Evolutionary conservation across 2,329 filamentous ascomycete genomes (phyloP), one percentile per base, ranked within the genome.

Genomic region (Hirsutella thompsonii): DNA sequence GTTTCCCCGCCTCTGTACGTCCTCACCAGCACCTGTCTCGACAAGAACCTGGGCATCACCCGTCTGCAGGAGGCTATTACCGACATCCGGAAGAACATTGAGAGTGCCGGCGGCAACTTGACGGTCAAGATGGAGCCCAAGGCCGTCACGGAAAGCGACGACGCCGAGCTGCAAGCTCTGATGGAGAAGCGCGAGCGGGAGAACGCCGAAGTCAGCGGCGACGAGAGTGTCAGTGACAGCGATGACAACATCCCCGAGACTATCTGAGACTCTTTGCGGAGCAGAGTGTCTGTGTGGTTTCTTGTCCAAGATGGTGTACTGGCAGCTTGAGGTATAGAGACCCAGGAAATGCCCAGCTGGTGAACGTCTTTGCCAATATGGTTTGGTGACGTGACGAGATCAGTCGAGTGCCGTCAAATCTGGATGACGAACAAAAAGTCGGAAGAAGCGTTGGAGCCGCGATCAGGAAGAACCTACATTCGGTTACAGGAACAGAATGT

Each of bases 121-220:
- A 75, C 81, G 35, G 83, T 95, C 53, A 94, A 93, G 79, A 98
- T 98, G 92, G 89, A 92, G 55, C 92, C 92, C 52, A 96, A 96
- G 79, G 92, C 93, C 4, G 92, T 98, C 47, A 98, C 92, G 2
- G 93, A 96, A 74, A 93, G 88, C 62, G 93, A 98, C 56, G 92
- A 98, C 58, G 92, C 90, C 20, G 89, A 95, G 66, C 72, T 98
- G 50, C 88, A 95, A 63, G 92, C 90, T 40, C 76, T 98, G 49
- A 98, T 98, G 92, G 92, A 96, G 74, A 95, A 96, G 81, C 81
- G 85, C 51, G 92, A 94, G 72, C 82, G 87, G 50, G 90, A 96
- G 76, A 98, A 98, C 66, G 85, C 87, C 60, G 87, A 98, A 63
- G 87, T 98, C 57, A 94, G 88, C 63, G 92, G 92, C 56, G 93